Evolutionary conservation across 2,329 filamentous ascomycete species (phyloP).

Genomic region (Xylariaceae sp.): DNA sequence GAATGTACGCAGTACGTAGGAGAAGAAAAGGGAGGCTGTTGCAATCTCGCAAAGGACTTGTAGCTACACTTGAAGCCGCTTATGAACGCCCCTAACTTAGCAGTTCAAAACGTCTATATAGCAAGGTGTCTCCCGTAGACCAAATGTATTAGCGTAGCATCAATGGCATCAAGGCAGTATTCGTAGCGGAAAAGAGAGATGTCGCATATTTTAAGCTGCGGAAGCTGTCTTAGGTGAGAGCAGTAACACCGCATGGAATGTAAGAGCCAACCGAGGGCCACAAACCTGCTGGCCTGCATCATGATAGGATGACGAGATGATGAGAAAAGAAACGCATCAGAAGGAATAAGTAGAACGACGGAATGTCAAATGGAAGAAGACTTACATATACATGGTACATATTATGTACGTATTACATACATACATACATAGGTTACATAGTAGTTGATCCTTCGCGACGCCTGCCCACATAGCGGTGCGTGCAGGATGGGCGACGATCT

Average conservation of each 20-base stretch:
- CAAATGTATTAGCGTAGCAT: constrained; percentile 13
- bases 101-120: constrained; percentile 4
- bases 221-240: constrained; percentile 24
- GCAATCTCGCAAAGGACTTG: constrained; percentile 17
- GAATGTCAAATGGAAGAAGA: too few species aligned
- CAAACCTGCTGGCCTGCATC: too few species aligned
- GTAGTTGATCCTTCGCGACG: too few species aligned
- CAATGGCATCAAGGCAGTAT: background rate
- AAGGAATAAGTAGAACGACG: background rate
- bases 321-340: constrained; percentile 2
- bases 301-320: constrained; percentile 15
- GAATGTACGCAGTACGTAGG: too few species aligned
- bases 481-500: too few species aligned
- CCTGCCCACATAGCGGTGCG: too few species aligned
- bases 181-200: background rate
- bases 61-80: constrained; percentile 1
- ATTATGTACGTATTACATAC: background rate
- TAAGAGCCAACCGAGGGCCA: too few species aligned
- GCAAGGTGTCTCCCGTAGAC: too few species aligned
- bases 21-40: background rate
- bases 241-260: constrained; percentile 21
- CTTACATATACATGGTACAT: background rate
- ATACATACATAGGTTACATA: too few species aligned
- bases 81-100: constrained; percentile 7
- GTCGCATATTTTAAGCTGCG: too few species aligned